Base-by-base conservation (phyloP, 2,329 filamentous ascomycete genomes). In the Xylariaceae sp. region DNA sequence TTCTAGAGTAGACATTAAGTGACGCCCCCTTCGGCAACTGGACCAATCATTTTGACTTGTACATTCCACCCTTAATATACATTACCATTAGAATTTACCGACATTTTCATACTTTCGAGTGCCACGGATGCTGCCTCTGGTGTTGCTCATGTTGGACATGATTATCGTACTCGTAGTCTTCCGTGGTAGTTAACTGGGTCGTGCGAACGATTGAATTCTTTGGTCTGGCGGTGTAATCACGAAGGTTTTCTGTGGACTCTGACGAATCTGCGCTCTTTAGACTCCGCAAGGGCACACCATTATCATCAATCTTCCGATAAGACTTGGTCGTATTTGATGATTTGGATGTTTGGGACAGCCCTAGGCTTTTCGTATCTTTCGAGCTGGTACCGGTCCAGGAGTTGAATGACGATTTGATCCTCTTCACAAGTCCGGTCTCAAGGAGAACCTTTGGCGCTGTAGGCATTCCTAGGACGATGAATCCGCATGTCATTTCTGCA, bases 401-500 rank as follows among this genome's bases (percentile, higher is more conserved):
- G 16, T 32, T 57, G 41, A 55, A 33, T 5, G 50, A 56, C 9
- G 49, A 54, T 43, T 59, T 60, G 29, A 64, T 57, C 39, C 46
- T 58, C 20, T 53, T 52, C 21, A 63, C 37, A n/a, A 63, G 21
- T 5, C 59, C 59, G 10, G 58, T 59, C 15, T 67, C 65, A 33
- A 59, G 51, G 16, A 75, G 53, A 20, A 75, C 48, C 56, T 73
- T 75, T 3, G 74, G 72, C 0, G 74, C 55, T 32, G 69, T 72
- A 4, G 74, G 73, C 29, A 75, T 57, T 43, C 72, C 68, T 32
- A 72, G 53, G 42, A 77, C 72, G 57, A 77, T 72, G 63, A 78
- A 77, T 6, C 72, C 75, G 44, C 73, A 75, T 1, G 75, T 74
- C 70, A 75, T 77, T 55, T 78, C 76, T 4, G 70, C 75, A 23